Evolutionary conservation across 2,329 filamentous ascomycete species (phyloP), one percentile per base, ranked within the genome.

Genomic region (Diaporthe vaccinii): DNA sequence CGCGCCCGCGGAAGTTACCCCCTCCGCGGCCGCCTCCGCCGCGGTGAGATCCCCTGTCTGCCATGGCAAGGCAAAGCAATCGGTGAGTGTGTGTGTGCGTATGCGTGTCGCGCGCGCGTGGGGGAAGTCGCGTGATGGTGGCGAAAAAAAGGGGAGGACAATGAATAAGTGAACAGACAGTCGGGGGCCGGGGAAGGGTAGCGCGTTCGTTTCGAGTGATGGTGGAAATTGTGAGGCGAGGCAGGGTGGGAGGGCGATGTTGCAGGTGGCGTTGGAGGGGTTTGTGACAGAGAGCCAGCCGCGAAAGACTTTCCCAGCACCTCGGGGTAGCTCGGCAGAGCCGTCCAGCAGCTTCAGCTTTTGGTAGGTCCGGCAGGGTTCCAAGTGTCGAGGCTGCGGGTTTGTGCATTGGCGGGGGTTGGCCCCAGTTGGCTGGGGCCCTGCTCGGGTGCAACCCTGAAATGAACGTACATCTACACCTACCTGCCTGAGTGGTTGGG

Each of bases 1-100:
- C 84, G 78, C 84, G 85, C 79, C 84, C 83, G 62, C 84, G 81
- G 55, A 85, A 83, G 73, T 86, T 83, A 73, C 85, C 83, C 75
- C 83, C 83, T 49, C 85, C 84, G 72, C 86, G 83, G 75, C 88
- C 85, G 77, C 87, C 83, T 77, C 86, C 85, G 79, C 87, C 86
- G 83, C 88, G 84, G 78, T 89, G 83, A 73, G 84, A 83, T 74
- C 83, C 84, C 86, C 87, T 86, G 80, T 90, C 88, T 79, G 88
- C 85, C 88, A 90, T 90, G 80, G 77, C 78, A 78, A 79, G 22
- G 61, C 61, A n/a, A 34, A 65, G 25, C 20, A 22, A 76, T 78
- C 74, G 65, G 69, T 73, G 71, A 61, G 61, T 59, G 58, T 67
- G 36, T 53, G 61, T 34, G 31, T 34, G 59, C 5, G 36, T 62